Evolutionary conservation across 2,329 filamentous ascomycete species (phyloP).

Genomic region (Colletotrichum sojae): DNA sequence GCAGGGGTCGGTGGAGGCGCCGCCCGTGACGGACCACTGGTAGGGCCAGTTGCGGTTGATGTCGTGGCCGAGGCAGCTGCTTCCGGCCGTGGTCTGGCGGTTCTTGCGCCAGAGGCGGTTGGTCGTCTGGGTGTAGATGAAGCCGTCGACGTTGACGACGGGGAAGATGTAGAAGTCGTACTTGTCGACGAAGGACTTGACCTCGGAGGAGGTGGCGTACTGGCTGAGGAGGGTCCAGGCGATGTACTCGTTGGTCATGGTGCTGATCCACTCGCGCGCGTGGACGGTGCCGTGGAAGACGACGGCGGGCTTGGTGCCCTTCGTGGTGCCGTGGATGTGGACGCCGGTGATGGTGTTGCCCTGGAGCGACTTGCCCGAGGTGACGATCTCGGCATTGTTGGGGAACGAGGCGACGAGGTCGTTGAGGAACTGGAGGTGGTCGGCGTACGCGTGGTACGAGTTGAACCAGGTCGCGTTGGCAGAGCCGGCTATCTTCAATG

Average conservation of each 20-base stretch:
- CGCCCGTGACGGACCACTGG: constrained; percentile 59
- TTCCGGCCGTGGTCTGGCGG: constrained; percentile 53
- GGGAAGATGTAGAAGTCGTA: constrained; percentile 74
- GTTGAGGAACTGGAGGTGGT: constrained; percentile 58
- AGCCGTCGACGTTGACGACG: constrained; percentile 64
- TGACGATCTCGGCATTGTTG: constrained; percentile 57
- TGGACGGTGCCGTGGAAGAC: constrained; percentile 66
- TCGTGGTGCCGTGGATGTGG: constrained; percentile 59
- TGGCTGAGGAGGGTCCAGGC: constrained; percentile 58
- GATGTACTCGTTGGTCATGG: constrained; percentile 60
- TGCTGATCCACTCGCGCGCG: constrained; percentile 66
- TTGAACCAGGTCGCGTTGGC: constrained; percentile 57
- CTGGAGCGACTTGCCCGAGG: constrained; percentile 56
- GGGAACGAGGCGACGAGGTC: constrained; percentile 55
- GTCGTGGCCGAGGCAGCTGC: constrained; percentile 59
- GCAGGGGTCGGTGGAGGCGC: constrained; percentile 61
- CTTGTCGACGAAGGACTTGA: constrained; percentile 62
- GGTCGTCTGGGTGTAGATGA: constrained; percentile 65
- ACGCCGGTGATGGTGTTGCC: constrained; percentile 69
- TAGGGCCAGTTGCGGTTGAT: constrained; percentile 68
- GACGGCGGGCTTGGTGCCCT: constrained; percentile 58
- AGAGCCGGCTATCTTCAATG: constrained; percentile 23
- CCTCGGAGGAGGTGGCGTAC: constrained; percentile 49
- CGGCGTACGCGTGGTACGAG: constrained; percentile 60
- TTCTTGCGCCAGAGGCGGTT: constrained; percentile 70